Base-by-base conservation (phyloP, 2,329 filamentous ascomycete species). In the Alternaria atra region DNA sequence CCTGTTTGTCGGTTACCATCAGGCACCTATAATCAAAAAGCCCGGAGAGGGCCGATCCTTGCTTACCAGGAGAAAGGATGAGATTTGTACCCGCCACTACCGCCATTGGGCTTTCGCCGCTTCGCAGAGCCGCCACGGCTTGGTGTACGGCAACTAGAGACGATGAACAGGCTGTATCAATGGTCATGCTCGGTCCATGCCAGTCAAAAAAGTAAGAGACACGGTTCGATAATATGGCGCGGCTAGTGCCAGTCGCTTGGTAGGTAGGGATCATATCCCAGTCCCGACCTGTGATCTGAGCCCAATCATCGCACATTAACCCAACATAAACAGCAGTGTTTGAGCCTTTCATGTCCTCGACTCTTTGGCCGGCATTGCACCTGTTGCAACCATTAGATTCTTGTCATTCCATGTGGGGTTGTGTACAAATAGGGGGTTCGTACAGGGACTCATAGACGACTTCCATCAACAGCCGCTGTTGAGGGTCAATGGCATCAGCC, bases 91-190 rank as follows among this genome's bases (percentile, higher is more conserved):
- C 70, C 6, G 55, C 60, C 5, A 60, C 71, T 12, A 74, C 37
- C 1, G 71, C 70, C 9, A 65, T 39, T 63, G 65, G 17, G 8
- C 37, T 53, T 2, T 72, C 66, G 4, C 69, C 66, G 12, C 20
- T 50, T 2, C 62, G 32, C 0, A 76, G 53, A 0, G 57, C n/a
- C 17, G 30, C 29, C 2, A 64, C 54, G 12, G 70, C 72, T 4
- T 64, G 50, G 34, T 75, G 76, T 42, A 69, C 65, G 9, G 68
- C 79, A 40, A 52, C 74, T 23, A 80, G 47, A 27, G 69, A 73
- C 0, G 70, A 72, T 0, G 78, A 79, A 48, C 79, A 81, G 1
- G 75, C 79, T 1, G 80, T 81, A 32, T 80, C 78, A 15, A 80
- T 53, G 8, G 77, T 78, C 46, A 81, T 73, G 25, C 72, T 74